phyloP scores from a whole-genome alignment of 2,329 filamentous ascomycete species.

The Dactylellina drechsleri region DNA sequence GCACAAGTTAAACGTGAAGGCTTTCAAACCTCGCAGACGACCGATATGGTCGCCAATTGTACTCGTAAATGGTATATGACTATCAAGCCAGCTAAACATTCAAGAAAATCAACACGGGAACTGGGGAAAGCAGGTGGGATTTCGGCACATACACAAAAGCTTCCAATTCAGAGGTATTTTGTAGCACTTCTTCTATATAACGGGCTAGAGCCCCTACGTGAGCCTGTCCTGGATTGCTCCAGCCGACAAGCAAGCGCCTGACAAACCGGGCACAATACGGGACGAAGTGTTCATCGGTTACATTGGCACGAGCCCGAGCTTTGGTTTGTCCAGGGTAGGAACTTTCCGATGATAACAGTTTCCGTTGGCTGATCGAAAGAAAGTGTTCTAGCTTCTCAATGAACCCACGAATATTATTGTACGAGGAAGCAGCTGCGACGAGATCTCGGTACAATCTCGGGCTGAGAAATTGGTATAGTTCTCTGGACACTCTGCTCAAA shows the following conservation, averaged over 20 bases:
- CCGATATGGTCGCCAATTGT: background rate
- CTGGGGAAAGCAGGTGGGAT: background rate
- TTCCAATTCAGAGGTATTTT: slow-evolving; percentile 23
- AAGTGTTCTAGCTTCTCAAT: slow-evolving; percentile 8
- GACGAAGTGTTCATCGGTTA: background rate
- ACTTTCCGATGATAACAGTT: background rate
- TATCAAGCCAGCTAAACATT: slow-evolving; percentile 29
- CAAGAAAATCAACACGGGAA: background rate
- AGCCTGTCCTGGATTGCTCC: slow-evolving; percentile 27
- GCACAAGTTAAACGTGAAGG: slow-evolving; percentile 36
- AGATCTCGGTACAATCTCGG: slow-evolving; percentile 35
- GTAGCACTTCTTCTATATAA: slow-evolving; percentile 16
- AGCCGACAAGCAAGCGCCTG: slow-evolving; percentile 30
- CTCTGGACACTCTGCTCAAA: slow-evolving; percentile 36
- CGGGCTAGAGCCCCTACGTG: background rate
- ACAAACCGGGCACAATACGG: slow-evolving; percentile 38
- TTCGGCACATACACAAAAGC: slow-evolving; percentile 19
- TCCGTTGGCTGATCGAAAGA: slow-evolving; percentile 22
- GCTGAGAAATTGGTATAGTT: slow-evolving; percentile 23
- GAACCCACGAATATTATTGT: slow-evolving; percentile 20
- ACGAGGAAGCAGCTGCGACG: slow-evolving; percentile 25
- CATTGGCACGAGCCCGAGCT: background rate
- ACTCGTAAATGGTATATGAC: slow-evolving; percentile 15
- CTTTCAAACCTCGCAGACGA: slow-evolving; percentile 15
- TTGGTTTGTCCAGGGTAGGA: background rate